Evolutionary conservation across 2,329 filamentous ascomycete species (phyloP).

Genomic region (Alternaria infectoria): DNA sequence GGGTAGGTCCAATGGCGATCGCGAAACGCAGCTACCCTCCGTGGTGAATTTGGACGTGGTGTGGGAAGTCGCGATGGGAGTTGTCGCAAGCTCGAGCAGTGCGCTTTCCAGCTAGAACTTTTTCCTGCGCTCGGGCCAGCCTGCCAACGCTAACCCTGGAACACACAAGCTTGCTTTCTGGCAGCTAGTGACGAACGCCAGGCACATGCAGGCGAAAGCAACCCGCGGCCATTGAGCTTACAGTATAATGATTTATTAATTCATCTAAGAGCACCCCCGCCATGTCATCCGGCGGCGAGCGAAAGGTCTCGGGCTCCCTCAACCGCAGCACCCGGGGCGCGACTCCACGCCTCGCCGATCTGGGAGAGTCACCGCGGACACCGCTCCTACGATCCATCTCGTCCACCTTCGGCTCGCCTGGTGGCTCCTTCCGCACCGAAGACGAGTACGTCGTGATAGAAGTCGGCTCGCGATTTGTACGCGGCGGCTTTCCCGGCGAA

Average conservation of each 20-base stretch:
- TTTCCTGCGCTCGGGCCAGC: constrained; percentile 14
- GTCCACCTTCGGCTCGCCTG: constrained; percentile 64
- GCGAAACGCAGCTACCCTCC: constrained; percentile 13
- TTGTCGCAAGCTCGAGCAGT: constrained; percentile 21
- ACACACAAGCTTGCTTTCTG: not conserved
- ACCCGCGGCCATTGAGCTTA: not conserved
- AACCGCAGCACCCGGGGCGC: constrained; percentile 38
- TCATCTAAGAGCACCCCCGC: not conserved
- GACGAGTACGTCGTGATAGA: constrained; percentile 90
- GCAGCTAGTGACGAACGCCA: not conserved
- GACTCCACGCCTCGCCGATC: constrained; percentile 43
- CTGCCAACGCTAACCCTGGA: not conserved
- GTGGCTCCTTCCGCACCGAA: constrained; percentile 61
- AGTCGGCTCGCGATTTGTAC: constrained; percentile 77
- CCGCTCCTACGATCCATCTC: constrained; percentile 66
- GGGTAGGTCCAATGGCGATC: constrained; percentile 8
- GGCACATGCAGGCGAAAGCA: not conserved
- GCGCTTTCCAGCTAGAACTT: constrained; percentile 16
- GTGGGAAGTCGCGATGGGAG: constrained; percentile 22
- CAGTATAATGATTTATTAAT: not conserved
- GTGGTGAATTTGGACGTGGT: constrained; percentile 19
- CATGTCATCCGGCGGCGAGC: constrained; percentile 34
- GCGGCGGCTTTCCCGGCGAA: constrained; percentile 87
- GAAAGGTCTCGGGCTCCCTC: constrained; percentile 40
- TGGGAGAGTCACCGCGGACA: constrained; percentile 46